Conservation (phyloP, 1,284 basidiomycete species). For the Pseudozyma flocculosa region DNA sequence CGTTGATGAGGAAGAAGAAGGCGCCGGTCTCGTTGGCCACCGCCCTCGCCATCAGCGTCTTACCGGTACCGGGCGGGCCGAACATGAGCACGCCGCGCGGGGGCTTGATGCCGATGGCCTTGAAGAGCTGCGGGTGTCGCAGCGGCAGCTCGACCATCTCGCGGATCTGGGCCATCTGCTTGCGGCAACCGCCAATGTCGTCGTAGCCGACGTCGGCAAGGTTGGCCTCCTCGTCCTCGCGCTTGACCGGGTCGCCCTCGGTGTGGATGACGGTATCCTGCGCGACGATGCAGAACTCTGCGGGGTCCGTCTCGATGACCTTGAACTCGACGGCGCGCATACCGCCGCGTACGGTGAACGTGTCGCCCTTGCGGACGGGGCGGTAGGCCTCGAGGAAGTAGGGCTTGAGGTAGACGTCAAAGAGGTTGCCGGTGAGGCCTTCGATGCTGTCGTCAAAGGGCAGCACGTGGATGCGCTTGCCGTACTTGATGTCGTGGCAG, state of each 20-base stretch:
- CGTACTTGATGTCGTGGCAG: conserved; percentile 98
- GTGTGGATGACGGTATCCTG: conserved; percentile 96
- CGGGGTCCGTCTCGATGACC: conserved; percentile 84
- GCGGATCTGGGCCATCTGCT: conserved; percentile 99
- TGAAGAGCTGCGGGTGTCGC: conserved; percentile 98
- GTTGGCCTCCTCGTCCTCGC: conserved; percentile 97
- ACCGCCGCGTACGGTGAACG: conserved; percentile 93
- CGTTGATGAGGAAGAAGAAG: conserved; percentile 99
- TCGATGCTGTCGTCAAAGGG: conserved; percentile 99
- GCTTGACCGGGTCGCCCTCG: conserved; percentile 97
- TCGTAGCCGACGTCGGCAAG: conserved; percentile 97
- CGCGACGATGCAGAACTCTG: conserved; percentile 94
- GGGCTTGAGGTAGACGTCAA: conserved; percentile 96
- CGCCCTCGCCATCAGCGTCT: conserved; percentile 84
- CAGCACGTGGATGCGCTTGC: conserved; percentile 93
- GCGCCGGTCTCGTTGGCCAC: conserved; percentile 99
- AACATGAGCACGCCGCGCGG: conserved; percentile 67
- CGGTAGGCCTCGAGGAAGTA: conserved; percentile 99
- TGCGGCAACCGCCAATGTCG: conserved; percentile 97
- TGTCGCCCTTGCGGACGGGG: conserved; percentile 92
- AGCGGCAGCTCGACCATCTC: conserved; percentile 97
- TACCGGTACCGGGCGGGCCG: conserved; percentile 58
- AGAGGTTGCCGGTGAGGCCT: conserved; percentile 93
- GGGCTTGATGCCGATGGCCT: conserved; percentile 99
- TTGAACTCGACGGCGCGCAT: conserved; percentile 85